A percentile compares a stretch with the other conserved stretches of the same genome.
Evolutionary conservation across 768 basidiomycete species (phyloP).

Genomic region (Tulasnella sp.): DNA sequence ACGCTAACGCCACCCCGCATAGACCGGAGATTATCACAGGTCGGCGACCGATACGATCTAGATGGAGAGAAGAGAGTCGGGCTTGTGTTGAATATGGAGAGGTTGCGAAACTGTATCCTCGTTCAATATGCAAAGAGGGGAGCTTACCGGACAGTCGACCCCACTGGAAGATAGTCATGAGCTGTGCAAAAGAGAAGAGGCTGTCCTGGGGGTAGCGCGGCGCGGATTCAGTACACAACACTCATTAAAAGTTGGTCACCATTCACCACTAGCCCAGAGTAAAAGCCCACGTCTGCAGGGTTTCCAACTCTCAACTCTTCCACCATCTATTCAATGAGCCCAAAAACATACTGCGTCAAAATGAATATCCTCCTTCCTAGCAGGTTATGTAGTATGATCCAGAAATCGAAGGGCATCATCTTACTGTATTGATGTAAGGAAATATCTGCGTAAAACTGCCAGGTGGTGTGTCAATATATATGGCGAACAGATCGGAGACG

Average conservation of each 20-base stretch:
- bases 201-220: neutral
- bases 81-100: too few relatives aligned
- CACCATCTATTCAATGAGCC: slow-evolving; percentile 11
- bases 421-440: slow-evolving; percentile 19
- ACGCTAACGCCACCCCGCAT: slow-evolving; percentile 5
- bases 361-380: too few relatives aligned
- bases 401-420: neutral
- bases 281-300: slow-evolving; percentile 15
- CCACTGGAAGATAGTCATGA: slow-evolving; percentile 18
- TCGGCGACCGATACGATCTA: slow-evolving; percentile 21
- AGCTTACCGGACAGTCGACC: slow-evolving; percentile 19
- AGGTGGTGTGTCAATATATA: neutral
- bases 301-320: slow-evolving; percentile 12
- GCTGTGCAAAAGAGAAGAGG: slow-evolving; percentile 18
- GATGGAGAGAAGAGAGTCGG: too few relatives aligned
- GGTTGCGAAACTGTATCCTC: too few relatives aligned
- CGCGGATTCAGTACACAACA: neutral
- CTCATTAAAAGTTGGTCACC: too few relatives aligned
- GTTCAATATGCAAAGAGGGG: too few relatives aligned
- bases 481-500: neutral
- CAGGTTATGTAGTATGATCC: neutral
- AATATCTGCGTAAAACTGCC: slow-evolving; percentile 16
- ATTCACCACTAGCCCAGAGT: slow-evolving; percentile 15
- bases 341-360: neutral
- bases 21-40: slow-evolving; percentile 20